Percentiles rank a stretch among this genome's conserved stretches.
Conservation (phyloP, 2,329 filamentous ascomycete genomes). For the Clarireedia monteithiana region DNA sequence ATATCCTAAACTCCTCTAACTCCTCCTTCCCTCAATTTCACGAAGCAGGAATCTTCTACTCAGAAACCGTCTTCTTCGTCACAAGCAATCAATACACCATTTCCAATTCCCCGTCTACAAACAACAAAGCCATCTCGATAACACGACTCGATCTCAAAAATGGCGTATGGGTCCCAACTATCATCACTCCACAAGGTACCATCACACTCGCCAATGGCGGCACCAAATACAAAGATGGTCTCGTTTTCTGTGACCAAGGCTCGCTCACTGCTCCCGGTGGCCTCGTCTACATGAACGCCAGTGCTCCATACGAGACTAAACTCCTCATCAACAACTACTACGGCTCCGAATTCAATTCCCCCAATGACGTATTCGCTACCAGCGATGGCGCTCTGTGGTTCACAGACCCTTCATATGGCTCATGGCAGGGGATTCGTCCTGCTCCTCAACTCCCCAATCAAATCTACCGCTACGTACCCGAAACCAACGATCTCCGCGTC, state of each 20-base stretch:
- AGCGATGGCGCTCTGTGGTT: constrained; percentile 51
- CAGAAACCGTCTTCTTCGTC: constrained; percentile 39
- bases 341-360: constrained; percentile 48
- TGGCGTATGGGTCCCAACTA: constrained; percentile 29
- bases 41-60: constrained; percentile 45
- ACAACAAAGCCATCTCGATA: constrained; percentile 10
- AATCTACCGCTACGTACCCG: constrained; percentile 47
- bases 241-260: constrained; percentile 17
- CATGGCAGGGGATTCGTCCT: constrained; percentile 48
- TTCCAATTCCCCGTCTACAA: constrained; percentile 23
- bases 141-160: constrained; percentile 34
- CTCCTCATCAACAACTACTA: constrained; percentile 52
- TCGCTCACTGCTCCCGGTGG: constrained; percentile 11
- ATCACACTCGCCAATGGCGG: constrained; percentile 15
- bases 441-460: constrained; percentile 45
- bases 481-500: constrained; percentile 42
- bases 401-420: constrained; percentile 53
- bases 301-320: constrained; percentile 16
- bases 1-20: constrained; percentile 38
- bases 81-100: constrained; percentile 33
- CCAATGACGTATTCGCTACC: constrained; percentile 50
- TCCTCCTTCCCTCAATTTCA: constrained; percentile 44
- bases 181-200: constrained; percentile 1
- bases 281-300: constrained; percentile 12
- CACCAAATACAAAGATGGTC: constrained; percentile 14